phyloP scores from a whole-genome alignment of 2,329 filamentous ascomycete genomes.

The Diaporthe batatas region DNA sequence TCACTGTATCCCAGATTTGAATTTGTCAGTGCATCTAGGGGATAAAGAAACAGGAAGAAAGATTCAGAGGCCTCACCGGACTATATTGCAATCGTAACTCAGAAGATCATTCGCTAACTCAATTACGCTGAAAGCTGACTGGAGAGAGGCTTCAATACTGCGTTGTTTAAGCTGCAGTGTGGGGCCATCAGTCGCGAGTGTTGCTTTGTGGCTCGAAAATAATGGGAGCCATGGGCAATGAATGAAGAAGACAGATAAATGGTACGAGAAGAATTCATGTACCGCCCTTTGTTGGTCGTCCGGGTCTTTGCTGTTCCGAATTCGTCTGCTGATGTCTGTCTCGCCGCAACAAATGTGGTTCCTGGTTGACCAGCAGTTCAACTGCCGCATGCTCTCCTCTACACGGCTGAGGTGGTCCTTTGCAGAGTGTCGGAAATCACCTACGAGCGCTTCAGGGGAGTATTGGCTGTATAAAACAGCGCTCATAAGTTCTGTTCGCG shows the following conservation, averaged over 20 bases:
- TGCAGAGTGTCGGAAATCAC: neutral
- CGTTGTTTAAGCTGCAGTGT: neutral
- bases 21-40: neutral
- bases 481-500: neutral
- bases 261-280: neutral
- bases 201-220: neutral
- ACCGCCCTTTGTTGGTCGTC: neutral
- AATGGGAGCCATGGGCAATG: neutral
- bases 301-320: neutral
- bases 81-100: neutral
- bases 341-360: neutral
- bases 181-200: neutral
- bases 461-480: neutral
- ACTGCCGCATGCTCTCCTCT: neutral
- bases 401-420: neutral
- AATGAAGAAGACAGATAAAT: neutral
- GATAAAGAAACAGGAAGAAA: neutral
- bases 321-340: neutral
- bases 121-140: neutral
- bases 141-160: neutral
- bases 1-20: neutral
- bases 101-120: neutral
- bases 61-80: neutral
- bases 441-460: neutral
- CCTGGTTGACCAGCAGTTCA: neutral